Base-by-base conservation (phyloP, 257 asterid species). In the Solanum gandarillasii region DNA sequence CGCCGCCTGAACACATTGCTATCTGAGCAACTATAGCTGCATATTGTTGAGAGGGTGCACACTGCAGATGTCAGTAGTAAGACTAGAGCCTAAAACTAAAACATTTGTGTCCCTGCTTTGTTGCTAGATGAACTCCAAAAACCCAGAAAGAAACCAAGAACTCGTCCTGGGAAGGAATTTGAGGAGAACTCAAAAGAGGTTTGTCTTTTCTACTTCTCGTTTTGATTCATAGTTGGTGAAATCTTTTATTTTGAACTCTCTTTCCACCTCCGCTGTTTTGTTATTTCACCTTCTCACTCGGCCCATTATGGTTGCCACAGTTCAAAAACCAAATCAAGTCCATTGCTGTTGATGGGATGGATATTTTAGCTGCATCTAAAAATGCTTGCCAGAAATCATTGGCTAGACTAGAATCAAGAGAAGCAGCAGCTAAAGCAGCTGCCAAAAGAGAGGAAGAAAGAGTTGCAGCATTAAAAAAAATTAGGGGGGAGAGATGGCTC, bases 401-500 rank as follows among this genome's bases (percentile, higher is more conserved):
- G 88, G 91, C 95, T 14, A 96, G 88, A 87, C 79, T 92, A n/a
- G 95, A 94, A 94, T 93, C 95, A 72, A 90, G 91, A 89, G 98
- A 95, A 86, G 94, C 94, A 46, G 94, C 94, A 32, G 93, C 94
- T 2, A 93, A 90, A 88, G 92, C 90, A 86, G 95, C 98, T 81
- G 93, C 95, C 16, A 91, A 93, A 90, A 89, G 91, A 88, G 98
- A 96, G 89, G 98, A 95, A 91, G 98, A 93, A 72, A 94, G 98
- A 18, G 93, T 96, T 7, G 92, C 94, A 6, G 93, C 84, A 89
- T 90, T 94, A 91, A 96, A 93, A 90, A 91, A 35, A 91, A 88
- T 91, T 27, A 88, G 99, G 87, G 98, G 99, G 58, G 98, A 94
- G 89, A 92, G 96, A 89, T 95, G 98, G 99, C 96, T 95, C 88